Evolutionary conservation across 1,139 yeast genomes (phyloP).

Genomic region (Dujonia santamariae): DNA sequence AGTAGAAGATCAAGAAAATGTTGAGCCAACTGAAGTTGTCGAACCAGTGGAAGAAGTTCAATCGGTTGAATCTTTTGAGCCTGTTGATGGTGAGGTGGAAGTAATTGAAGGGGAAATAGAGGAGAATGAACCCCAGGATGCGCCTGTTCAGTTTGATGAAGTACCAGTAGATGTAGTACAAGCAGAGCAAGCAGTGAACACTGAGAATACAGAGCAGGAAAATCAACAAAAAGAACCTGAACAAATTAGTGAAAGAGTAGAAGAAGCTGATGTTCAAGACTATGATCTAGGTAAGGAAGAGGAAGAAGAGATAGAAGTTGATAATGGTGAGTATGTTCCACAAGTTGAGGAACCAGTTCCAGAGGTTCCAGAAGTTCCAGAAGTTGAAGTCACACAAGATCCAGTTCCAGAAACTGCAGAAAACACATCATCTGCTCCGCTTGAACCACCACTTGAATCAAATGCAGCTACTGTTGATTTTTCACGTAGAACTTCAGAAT

Average conservation of each 20-base stretch:
- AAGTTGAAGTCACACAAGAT: background rate
- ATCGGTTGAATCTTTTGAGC: too few species aligned
- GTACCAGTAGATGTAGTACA: conserved; percentile 1
- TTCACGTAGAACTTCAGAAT: background rate
- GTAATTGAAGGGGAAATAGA: background rate
- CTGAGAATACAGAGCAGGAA: too few species aligned
- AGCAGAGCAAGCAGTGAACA: too few species aligned
- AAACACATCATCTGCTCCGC: conserved; percentile 4
- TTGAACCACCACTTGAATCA: background rate
- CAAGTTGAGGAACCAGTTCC: too few species aligned
- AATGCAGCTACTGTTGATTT: background rate
- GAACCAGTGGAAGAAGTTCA: conserved; percentile 9
- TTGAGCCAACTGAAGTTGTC: conserved; percentile 6
- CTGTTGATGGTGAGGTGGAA: too few species aligned
- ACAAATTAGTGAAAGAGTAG: conserved; percentile 1
- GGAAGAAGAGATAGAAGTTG: too few species aligned
- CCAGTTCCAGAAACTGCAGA: conserved; percentile 1
- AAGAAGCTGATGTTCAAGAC: background rate
- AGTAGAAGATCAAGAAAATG: too few species aligned
- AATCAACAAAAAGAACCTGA: background rate
- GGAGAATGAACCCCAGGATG: background rate
- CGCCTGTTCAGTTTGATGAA: background rate
- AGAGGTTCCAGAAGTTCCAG: conserved; percentile 2
- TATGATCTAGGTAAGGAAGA: background rate
- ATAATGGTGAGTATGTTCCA: background rate